Base-by-base conservation (phyloP, 495 filamentous ascomycete genomes). In the Lasiosphaeria miniovina region DNA sequence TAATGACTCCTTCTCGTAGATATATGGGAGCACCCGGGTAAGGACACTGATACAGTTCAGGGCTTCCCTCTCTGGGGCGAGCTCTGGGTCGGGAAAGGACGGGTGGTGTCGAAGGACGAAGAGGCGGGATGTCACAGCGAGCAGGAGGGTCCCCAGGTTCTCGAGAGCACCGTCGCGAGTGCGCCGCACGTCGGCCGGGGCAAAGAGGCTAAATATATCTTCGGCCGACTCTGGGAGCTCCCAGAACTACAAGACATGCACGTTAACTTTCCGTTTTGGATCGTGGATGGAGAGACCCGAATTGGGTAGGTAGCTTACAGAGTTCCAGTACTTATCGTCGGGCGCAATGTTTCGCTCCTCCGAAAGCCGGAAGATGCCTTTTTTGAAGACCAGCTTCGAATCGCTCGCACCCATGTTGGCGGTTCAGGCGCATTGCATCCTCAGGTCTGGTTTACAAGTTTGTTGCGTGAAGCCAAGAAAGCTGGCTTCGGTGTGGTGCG, bases 311-410 rank as follows among this genome's bases (percentile, higher is more conserved):
- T 24, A 24, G 24, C 87, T 69, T 74, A 95, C 91, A 65, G 91
- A 90, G 56, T 90, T 84, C 94, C 94, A 99, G 78, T 96, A 98
- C 11, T 86, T 81, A 79, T 96, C 92, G 71, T 93, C 87, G 46
- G 90, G 84, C 49, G 92, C 84, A 66, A 99, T 98, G 65, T 89
- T 82, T 65, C 88, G 84, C 71, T 94, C 87, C 72, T 96, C 93
- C 15, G 92, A 95, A 55, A 99, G 86, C 70, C 88, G 87, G 79
- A 99, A 99, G 79, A 99, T 96, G 72, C 93, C 94, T 74, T 96
- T 89, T 76, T 98, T 99, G 85, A 99, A 98, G 67, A 92, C 90
- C 67, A 97, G 88, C 85, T 99, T 99, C 63, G 93, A 97, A 80
- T 99, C 95, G 73, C 94, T 96, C 69, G 94, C 94, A 72, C 94